These are phyloP conservation scores for Lactarius hatsudake DNA, from an alignment of 768 basidiomycete species.

Conservation along the genomic window DNA sequence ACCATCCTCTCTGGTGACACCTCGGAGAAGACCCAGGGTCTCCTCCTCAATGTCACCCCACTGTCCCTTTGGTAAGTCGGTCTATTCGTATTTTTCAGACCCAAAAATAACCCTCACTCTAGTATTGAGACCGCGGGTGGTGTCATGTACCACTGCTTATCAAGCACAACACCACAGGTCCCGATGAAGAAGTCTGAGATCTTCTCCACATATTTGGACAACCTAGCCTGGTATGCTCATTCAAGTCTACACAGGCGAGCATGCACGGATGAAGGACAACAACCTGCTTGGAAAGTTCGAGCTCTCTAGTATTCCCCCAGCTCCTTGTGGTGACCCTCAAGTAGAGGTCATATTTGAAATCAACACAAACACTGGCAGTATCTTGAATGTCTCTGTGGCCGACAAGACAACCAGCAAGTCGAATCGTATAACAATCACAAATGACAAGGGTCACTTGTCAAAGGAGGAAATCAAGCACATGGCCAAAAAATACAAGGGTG, in stretches of 20 bases:
- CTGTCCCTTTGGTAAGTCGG: constrained; percentile 58
- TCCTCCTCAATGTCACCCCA: constrained; percentile 91
- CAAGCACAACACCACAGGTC: constrained; percentile 97
- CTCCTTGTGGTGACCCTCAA: constrained; percentile 97
- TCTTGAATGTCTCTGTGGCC: constrained; percentile 89
- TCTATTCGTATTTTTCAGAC: constrained; percentile 29
- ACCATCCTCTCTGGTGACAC: too few species aligned
- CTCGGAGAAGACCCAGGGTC: too few species aligned
- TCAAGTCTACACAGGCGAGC: constrained; percentile 97
- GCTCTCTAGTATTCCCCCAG: constrained; percentile 92
- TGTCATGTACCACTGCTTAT: constrained; percentile 98
- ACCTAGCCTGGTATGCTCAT: constrained; percentile 98
- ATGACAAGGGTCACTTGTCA: constrained; percentile 94
- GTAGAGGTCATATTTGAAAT: constrained; percentile 98
- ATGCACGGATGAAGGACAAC: constrained; percentile 98
- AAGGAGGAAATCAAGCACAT: constrained; percentile 99
- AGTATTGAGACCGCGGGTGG: constrained; percentile 98
- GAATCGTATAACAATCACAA: constrained; percentile 89
- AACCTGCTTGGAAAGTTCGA: constrained; percentile 98
- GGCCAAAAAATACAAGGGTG: constrained; percentile 89
- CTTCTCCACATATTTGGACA: constrained; percentile 98
- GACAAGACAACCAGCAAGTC: constrained; percentile 98
- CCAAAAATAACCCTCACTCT: constrained; percentile 23
- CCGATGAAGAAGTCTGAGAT: constrained; percentile 98
- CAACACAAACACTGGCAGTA: constrained; percentile 79